Conservation (phyloP, 352 stramenopile genomes). For the Globisporangium paddicum region DNA sequence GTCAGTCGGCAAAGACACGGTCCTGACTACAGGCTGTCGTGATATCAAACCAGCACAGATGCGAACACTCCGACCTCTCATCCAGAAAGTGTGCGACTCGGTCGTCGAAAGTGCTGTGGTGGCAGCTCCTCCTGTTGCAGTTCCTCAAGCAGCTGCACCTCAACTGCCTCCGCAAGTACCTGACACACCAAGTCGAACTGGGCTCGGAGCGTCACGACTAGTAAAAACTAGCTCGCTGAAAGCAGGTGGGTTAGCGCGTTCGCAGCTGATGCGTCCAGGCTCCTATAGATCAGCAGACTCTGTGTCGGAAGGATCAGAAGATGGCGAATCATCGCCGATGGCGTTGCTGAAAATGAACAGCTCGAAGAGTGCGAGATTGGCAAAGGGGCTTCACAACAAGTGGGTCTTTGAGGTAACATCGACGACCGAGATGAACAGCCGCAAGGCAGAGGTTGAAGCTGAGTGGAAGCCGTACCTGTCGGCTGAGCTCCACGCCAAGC, state of each 20-base stretch:
- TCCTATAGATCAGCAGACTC: conserved; percentile 22
- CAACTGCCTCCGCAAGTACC: conserved; percentile 6
- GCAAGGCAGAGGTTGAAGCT: conserved; percentile 68
- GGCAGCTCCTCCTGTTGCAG: conserved; percentile 1
- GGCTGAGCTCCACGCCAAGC: conserved; percentile 61
- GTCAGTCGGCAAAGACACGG: conserved; percentile 69
- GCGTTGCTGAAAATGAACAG: conserved; percentile 60
- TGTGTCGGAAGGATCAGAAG: conserved; percentile 14
- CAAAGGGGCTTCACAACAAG: conserved; percentile 72
- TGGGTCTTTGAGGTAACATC: conserved; percentile 83
- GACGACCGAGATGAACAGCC: conserved; percentile 51
- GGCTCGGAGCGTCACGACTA: conserved; percentile 10
- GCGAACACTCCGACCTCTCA: conserved; percentile 78
- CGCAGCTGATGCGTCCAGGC: conserved; percentile 26
- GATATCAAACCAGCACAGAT: conserved; percentile 86
- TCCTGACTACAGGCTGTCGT: conserved; percentile 63
- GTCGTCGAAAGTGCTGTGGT: conserved; percentile 23
- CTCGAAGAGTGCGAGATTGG: conserved; percentile 50
- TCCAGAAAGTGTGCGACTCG: conserved; percentile 64
- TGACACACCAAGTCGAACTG: conserved; percentile 9
- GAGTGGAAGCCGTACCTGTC: conserved; percentile 77
- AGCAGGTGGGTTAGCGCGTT: conserved; percentile 18
- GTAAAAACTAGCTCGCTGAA: conserved; percentile 2
- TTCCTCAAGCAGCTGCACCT: conserved; percentile 2
- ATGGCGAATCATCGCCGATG: conserved; percentile 19